phyloP scores from a whole-genome alignment of 139 green algal genomes.

The Tetradesmus lagerheimii region DNA sequence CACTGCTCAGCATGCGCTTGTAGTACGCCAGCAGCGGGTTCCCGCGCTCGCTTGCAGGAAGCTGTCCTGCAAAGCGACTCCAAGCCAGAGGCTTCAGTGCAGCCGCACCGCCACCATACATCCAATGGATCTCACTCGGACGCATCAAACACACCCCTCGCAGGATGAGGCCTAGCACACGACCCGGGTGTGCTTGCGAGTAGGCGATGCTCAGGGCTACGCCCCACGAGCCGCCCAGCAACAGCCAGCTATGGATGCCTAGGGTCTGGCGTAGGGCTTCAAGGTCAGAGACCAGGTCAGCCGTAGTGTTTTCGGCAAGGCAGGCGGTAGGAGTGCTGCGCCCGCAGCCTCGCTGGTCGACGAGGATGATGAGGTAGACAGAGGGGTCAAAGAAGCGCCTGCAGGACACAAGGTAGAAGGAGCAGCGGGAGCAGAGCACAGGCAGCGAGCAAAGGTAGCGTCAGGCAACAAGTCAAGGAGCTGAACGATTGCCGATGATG shows the following conservation, averaged over 20 bases:
- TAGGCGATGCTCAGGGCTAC: slow-evolving; percentile 75
- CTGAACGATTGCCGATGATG: too few species aligned
- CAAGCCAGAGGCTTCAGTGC: slow-evolving; percentile 63
- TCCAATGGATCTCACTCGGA: slow-evolving; percentile 76
- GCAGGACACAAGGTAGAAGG: slow-evolving; percentile 22
- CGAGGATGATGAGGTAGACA: slow-evolving; percentile 72
- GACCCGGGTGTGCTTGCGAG: slow-evolving; percentile 52
- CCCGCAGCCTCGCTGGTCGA: slow-evolving; percentile 83
- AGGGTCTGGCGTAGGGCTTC: slow-evolving; percentile 69
- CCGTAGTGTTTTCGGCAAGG: slow-evolving; percentile 73
- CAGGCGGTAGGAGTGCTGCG: slow-evolving; percentile 62
- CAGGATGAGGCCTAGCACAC: slow-evolving; percentile 69
- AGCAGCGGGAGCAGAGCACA: neutral
- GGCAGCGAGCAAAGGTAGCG: neutral
- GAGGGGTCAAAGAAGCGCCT: slow-evolving; percentile 78
- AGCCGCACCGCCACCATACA: slow-evolving; percentile 67
- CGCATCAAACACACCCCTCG: slow-evolving; percentile 82
- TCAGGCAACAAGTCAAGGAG: neutral
- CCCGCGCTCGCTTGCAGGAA: slow-evolving; percentile 44
- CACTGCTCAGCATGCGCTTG: slow-evolving; percentile 50
- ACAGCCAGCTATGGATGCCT: slow-evolving; percentile 62
- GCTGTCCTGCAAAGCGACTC: slow-evolving; percentile 50
- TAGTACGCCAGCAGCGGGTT: slow-evolving; percentile 64
- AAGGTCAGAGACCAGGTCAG: slow-evolving; percentile 68
- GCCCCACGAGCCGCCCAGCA: slow-evolving; percentile 85